phyloP scores from a whole-genome alignment of 352 stramenopile species.

The Globisporangium nunn region DNA sequence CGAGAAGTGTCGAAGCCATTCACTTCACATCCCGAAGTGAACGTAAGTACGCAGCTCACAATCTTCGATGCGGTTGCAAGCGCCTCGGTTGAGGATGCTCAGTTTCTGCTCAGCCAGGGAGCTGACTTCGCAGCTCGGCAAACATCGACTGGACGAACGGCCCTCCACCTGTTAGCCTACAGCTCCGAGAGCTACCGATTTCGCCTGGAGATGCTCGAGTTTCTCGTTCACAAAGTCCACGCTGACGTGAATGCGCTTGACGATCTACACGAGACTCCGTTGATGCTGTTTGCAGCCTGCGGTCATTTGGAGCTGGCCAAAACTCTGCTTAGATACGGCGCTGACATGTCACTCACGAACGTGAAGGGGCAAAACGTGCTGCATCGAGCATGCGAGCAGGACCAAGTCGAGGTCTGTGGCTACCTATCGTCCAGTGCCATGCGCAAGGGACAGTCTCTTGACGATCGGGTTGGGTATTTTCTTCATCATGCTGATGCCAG shows the following conservation, averaged over 20 bases:
- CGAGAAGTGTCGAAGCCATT: neutral
- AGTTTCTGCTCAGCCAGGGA: slow-evolving; percentile 39
- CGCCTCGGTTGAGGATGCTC: slow-evolving; percentile 46
- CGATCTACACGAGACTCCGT: slow-evolving; percentile 32
- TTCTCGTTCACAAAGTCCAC: slow-evolving; percentile 27
- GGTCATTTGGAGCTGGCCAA: slow-evolving; percentile 42
- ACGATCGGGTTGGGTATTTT: neutral
- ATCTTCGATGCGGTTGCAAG: slow-evolving; percentile 53
- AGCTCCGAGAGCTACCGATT: slow-evolving; percentile 36
- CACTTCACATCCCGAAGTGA: neutral
- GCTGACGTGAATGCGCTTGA: slow-evolving; percentile 39
- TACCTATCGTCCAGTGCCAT: slow-evolving; percentile 13
- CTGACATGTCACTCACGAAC: slow-evolving; percentile 21
- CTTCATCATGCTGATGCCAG: slow-evolving; percentile 25
- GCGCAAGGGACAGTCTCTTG: slow-evolving; percentile 9
- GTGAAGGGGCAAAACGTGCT: slow-evolving; percentile 32
- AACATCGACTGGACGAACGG: slow-evolving; percentile 30
- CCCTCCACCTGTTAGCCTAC: slow-evolving; percentile 54
- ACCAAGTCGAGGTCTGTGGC: slow-evolving; percentile 51
- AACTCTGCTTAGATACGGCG: slow-evolving; percentile 20
- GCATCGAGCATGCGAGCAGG: slow-evolving; percentile 49
- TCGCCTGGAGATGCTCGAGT: slow-evolving; percentile 44
- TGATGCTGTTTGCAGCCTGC: slow-evolving; percentile 46
- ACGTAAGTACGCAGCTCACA: slow-evolving; percentile 13
- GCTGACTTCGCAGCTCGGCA: slow-evolving; percentile 33